Evolutionary conservation across 805 yeast genomes (phyloP), one percentile per base, ranked within the genome.

Genomic region (Saccharomycodes ludwigii): DNA sequence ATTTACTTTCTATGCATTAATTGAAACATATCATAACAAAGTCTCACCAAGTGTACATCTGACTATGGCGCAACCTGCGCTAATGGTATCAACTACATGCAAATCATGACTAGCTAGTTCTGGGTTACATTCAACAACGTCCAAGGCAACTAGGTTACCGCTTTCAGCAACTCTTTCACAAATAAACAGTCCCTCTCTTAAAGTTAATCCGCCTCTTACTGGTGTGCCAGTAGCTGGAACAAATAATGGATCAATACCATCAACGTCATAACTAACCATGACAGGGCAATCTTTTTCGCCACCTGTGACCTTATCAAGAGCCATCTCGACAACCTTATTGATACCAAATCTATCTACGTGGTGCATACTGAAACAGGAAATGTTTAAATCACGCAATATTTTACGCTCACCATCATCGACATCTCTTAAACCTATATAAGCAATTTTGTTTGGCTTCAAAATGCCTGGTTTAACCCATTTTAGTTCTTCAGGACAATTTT

Each of bases 181-280:
- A 33, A 88, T 59, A 52, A 79, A 88, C 53, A 91, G 68, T 30
- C 95, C 96, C 59, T 88, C 98, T 61, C 98, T 73, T 56, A 88
- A 68, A 6, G 95, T 77, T 41, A 88, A 65, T 3, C 98, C 98
- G 41, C 97, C 97, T 54, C 94, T 76, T 11, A 88, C 98, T 26
- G 96, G 88, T 1, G 98, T 91, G 33, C 98, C 98, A 1, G 98
- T 88, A 24, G 96, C 94, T 13, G 95, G 96, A 10, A 91, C 95
- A 50, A 65, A 85, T 39, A 74, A 67, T 29, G 97, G 97, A 58
- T 88, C 98, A 36, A 91, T 77, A 26, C 96, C 96, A 58, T 88
- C 98, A 27, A 88, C 96, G 52, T 88, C 98, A 53, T 86, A 88
- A 18, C 93, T 78, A 42, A 91, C 59, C 62, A 88, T 95, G 40